Percentiles rank a stretch among this genome's conserved stretches.
phyloP scores from a whole-genome alignment of 768 basidiomycete genomes.

The Chiua virens region DNA sequence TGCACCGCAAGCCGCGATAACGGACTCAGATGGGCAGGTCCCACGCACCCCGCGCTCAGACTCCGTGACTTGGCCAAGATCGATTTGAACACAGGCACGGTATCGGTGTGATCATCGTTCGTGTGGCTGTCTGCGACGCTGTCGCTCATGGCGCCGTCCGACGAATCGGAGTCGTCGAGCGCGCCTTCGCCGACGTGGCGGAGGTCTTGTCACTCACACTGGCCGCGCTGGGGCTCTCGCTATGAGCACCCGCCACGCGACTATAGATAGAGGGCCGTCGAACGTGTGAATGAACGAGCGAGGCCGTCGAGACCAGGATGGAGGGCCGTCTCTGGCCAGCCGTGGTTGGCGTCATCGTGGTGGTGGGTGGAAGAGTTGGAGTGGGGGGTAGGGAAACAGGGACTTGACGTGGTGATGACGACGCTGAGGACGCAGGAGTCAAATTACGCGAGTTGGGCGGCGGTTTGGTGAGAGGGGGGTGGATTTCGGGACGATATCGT shows the following conservation, averaged over 20 bases:
- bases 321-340: slow-evolving; percentile 42
- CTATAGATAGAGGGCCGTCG: slow-evolving; percentile 42
- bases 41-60: slow-evolving; percentile 22
- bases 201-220: slow-evolving; percentile 44
- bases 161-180: slow-evolving; percentile 75
- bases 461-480: slow-evolving; percentile 23
- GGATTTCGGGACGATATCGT: slow-evolving; percentile 18
- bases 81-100: slow-evolving; percentile 21
- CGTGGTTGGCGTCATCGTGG: slow-evolving; percentile 46
- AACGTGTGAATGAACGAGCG: slow-evolving; percentile 26
- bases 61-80: slow-evolving; percentile 40
- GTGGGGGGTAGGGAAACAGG: slow-evolving; percentile 34
- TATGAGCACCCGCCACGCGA: slow-evolving; percentile 33
- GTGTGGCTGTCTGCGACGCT: slow-evolving; percentile 14
- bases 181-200: slow-evolving; percentile 76
- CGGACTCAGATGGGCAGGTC: slow-evolving; percentile 58
- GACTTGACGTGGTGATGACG: slow-evolving; percentile 54
- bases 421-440: slow-evolving; percentile 58
- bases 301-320: slow-evolving; percentile 38
- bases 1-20: slow-evolving; percentile 57
- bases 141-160: slow-evolving; percentile 30
- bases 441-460: slow-evolving; percentile 44
- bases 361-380: slow-evolving; percentile 29
- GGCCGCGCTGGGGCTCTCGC: slow-evolving; percentile 35
- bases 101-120: slow-evolving; percentile 36